Conservation (phyloP, 139 green algal species). For the Picochlorum sp. region DNA sequence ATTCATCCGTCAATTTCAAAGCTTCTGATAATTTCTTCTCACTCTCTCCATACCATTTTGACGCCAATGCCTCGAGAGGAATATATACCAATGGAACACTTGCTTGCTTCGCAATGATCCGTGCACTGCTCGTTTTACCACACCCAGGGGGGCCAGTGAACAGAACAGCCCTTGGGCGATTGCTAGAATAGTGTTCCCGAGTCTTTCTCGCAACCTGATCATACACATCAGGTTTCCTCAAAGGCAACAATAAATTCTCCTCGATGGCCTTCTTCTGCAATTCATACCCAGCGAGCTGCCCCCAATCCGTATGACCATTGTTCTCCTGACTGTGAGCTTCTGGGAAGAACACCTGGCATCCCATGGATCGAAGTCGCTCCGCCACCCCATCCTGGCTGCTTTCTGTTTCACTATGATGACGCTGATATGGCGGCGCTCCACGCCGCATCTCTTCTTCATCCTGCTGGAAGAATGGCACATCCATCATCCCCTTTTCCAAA, state of each 20-base stretch:
- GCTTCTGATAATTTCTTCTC: constrained; percentile 56
- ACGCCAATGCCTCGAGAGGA: constrained; percentile 69
- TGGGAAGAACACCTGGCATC: background rate
- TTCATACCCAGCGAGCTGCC: constrained; percentile 65
- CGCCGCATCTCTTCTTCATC: no score
- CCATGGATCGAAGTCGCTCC: background rate
- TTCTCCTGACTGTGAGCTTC: background rate
- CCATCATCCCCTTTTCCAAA: background rate
- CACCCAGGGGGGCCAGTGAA: constrained; percentile 81
- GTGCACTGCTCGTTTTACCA: constrained; percentile 81
- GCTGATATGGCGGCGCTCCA: no score
- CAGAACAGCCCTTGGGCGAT: constrained; percentile 69
- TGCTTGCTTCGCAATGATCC: constrained; percentile 58
- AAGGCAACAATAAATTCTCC: constrained; percentile 72
- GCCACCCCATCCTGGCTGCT: background rate
- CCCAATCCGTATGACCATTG: background rate
- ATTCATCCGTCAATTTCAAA: constrained; percentile 26
- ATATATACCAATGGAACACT: constrained; percentile 84
- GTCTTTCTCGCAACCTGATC: constrained; percentile 52
- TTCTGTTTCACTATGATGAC: background rate
- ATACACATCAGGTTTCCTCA: constrained; percentile 77
- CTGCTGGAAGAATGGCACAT: background rate
- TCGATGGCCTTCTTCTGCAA: constrained; percentile 83
- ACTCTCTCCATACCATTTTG: constrained; percentile 80
- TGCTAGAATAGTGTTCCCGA: constrained; percentile 35